phyloP scores from a whole-genome alignment of 2,329 filamentous ascomycete genomes.

The Zalaria sp. region DNA sequence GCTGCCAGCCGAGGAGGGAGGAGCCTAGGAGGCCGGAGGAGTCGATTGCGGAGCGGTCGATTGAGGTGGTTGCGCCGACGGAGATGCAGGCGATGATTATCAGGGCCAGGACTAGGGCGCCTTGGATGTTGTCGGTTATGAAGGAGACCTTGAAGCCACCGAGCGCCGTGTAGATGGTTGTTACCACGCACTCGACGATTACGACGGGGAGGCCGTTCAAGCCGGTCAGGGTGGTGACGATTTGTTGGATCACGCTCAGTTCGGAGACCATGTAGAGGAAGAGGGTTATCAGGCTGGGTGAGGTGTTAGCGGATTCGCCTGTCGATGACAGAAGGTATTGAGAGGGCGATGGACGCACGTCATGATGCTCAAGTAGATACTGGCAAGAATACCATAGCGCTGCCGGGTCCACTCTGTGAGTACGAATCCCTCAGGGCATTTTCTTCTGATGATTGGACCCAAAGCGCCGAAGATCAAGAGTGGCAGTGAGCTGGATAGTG shows the following conservation, averaged over 20 bases:
- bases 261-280: constrained; percentile 83
- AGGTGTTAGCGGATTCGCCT: constrained; percentile 4
- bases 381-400: constrained; percentile 55
- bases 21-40: constrained; percentile 55
- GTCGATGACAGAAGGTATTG: background rate
- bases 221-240: constrained; percentile 59
- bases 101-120: constrained; percentile 60
- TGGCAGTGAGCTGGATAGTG: constrained; percentile 56
- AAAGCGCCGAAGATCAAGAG: constrained; percentile 61
- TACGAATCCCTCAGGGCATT: constrained; percentile 73
- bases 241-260: constrained; percentile 67
- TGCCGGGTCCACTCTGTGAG: constrained; percentile 74
- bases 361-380: constrained; percentile 62
- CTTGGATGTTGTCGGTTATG: constrained; percentile 70
- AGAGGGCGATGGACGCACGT: constrained; percentile 29
- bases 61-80: constrained; percentile 61
- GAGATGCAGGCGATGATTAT: constrained; percentile 65
- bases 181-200: constrained; percentile 64
- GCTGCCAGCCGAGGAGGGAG: constrained; percentile 66
- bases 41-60: constrained; percentile 54
- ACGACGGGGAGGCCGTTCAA: constrained; percentile 60
- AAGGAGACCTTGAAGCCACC: constrained; percentile 78
- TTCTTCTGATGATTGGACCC: constrained; percentile 62
- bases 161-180: constrained; percentile 66
- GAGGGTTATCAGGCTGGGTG: constrained; percentile 50